phyloP scores from a whole-genome alignment of 805 yeast genomes.

The Pichia kluyveri region DNA sequence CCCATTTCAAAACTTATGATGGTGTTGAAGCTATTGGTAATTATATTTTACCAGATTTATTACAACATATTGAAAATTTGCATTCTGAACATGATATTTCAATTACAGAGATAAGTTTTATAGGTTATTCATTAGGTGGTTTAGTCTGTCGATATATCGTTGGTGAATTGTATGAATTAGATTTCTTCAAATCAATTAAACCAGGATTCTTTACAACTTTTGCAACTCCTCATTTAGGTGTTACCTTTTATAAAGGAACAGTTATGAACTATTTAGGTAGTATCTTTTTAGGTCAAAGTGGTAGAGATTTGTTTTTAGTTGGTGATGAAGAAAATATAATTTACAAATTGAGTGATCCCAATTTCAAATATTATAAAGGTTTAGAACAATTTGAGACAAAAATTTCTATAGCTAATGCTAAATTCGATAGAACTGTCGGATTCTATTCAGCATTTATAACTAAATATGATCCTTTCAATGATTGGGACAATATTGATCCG shows the following conservation, averaged over 20 bases:
- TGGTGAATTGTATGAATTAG: conserved; percentile 37
- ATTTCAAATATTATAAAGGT: conserved; percentile 43
- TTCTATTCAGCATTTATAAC: conserved; percentile 79
- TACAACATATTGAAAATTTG: conserved; percentile 30
- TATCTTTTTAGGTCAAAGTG: conserved; percentile 53
- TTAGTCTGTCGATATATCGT: conserved; percentile 71
- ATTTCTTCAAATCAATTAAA: conserved; percentile 44
- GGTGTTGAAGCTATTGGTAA: conserved; percentile 72
- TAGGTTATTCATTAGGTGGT: conserved; percentile 91
- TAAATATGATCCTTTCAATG: conserved; percentile 61
- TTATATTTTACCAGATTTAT: conserved; percentile 59
- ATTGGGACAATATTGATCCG: conserved; percentile 38
- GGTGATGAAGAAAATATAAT: conserved; percentile 38
- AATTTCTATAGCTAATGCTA: conserved; percentile 60
- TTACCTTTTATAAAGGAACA: conserved; percentile 35
- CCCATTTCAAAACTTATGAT: conserved; percentile 73
- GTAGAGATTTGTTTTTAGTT: conserved; percentile 59
- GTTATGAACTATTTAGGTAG: conserved; percentile 46
- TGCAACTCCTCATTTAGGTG: conserved; percentile 73
- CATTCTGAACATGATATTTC: conserved; percentile 23
- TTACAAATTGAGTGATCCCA: conserved; percentile 43
- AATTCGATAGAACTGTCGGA: conserved; percentile 80
- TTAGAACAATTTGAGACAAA: conserved; percentile 48
- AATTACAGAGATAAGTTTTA: conserved; percentile 53
- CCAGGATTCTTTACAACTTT: conserved; percentile 62